Percentiles rank a stretch among this genome's conserved stretches.
These are phyloP conservation scores for Furcasterigmium furcatum DNA, from an alignment of 2,329 filamentous ascomycete genomes.

Conservation along the genomic window DNA sequence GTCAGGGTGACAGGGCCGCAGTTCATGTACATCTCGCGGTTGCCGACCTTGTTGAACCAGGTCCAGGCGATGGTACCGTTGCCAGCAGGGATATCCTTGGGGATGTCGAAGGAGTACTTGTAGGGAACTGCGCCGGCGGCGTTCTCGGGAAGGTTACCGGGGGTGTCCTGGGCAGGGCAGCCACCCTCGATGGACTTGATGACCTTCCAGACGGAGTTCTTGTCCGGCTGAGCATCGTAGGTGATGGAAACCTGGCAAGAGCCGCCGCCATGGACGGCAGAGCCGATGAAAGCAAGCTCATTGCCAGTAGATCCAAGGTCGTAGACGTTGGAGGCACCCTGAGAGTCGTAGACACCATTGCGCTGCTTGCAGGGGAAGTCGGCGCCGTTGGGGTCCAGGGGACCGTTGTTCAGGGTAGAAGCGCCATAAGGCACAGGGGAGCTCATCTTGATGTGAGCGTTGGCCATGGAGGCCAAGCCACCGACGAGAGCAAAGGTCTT, in stretches of 20 bases:
- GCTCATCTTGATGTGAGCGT: slow-evolving; percentile 75
- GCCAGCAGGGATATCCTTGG: slow-evolving; percentile 67
- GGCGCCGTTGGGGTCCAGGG: slow-evolving; percentile 55
- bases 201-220: slow-evolving; percentile 74
- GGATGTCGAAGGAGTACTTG: slow-evolving; percentile 69
- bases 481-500: slow-evolving; percentile 41
- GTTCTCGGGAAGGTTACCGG: slow-evolving; percentile 55
- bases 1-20: slow-evolving; percentile 74
- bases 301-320: slow-evolving; percentile 56
- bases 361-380: slow-evolving; percentile 83
- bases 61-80: slow-evolving; percentile 85
- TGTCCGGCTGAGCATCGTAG: slow-evolving; percentile 67
- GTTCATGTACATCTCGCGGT: slow-evolving; percentile 98
- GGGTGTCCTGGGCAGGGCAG: slow-evolving; percentile 62
- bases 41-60: slow-evolving; percentile 91
- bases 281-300: slow-evolving; percentile 63
- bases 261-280: slow-evolving; percentile 83
- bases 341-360: slow-evolving; percentile 39
- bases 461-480: slow-evolving; percentile 57
- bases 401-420: slow-evolving; percentile 50
- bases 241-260: slow-evolving; percentile 89
- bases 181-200: slow-evolving; percentile 86
- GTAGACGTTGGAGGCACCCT: slow-evolving; percentile 54
- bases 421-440: slow-evolving; percentile 61
- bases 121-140: slow-evolving; percentile 42